A percentile compares a stretch with the other conserved stretches of the same genome.
These are phyloP conservation scores for Diutina catenulata DNA, from an alignment of 1,139 yeast species.

Conservation along the genomic window DNA sequence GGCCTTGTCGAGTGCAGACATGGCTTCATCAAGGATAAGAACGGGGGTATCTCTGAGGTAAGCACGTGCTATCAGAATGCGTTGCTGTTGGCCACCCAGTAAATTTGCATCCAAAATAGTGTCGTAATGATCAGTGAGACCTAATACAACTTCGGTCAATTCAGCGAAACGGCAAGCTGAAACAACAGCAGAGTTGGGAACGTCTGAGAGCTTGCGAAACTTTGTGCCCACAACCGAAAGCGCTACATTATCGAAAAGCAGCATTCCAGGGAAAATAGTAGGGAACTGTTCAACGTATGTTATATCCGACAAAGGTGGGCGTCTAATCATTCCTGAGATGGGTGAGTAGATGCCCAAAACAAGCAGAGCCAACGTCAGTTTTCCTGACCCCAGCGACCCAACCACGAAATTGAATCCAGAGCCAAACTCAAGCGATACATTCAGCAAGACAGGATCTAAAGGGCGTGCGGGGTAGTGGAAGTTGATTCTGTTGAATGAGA, in stretches of 20 bases:
- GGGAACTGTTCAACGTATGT: constrained; percentile 1
- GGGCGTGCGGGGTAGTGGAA: neutral
- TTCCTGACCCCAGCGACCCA: constrained; percentile 89
- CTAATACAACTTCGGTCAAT: constrained; percentile 32
- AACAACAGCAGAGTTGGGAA: constrained; percentile 18
- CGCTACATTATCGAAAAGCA: constrained; percentile 1
- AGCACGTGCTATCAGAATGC: constrained; percentile 78
- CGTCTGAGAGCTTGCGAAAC: constrained; percentile 7
- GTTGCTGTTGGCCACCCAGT: constrained; percentile 91
- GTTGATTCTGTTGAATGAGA: neutral
- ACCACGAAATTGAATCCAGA: constrained; percentile 49
- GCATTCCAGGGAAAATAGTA: neutral
- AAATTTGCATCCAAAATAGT: constrained; percentile 43
- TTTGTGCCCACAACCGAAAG: neutral
- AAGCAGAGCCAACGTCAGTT: constrained; percentile 65
- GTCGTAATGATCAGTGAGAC: constrained; percentile 42
- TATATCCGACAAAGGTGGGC: neutral
- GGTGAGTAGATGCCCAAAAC: constrained; percentile 46
- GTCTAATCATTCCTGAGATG: constrained; percentile 20
- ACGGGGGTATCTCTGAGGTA: constrained; percentile 59
- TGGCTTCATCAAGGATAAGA: constrained; percentile 72
- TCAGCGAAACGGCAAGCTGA: constrained; percentile 44
- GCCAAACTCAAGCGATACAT: neutral
- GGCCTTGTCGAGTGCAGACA: constrained; percentile 62
- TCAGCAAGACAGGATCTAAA: neutral